phyloP scores from a whole-genome alignment of 2,329 filamentous ascomycete species.

The Mariannaea elegans region DNA sequence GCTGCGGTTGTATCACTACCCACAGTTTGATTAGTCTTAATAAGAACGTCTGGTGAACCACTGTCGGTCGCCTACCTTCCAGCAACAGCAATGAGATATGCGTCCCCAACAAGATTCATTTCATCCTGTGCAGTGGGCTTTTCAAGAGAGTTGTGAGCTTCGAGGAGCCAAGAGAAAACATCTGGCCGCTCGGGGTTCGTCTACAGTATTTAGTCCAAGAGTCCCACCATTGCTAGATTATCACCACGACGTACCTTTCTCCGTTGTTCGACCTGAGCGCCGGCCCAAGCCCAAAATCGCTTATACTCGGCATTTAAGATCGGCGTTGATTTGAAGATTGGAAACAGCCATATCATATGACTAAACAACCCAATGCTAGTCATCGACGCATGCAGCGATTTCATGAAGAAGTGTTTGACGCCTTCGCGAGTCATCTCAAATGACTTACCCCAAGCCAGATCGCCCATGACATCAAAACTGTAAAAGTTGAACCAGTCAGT shows the following conservation, averaged over 20 bases:
- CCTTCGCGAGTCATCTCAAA: conserved; percentile 47
- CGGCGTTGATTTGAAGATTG: conserved; percentile 20
- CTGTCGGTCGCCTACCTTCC: conserved; percentile 19
- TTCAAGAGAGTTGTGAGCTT: conserved; percentile 29
- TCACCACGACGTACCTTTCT: too few species aligned
- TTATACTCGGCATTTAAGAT: conserved; percentile 8
- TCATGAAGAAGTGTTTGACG: conserved; percentile 40
- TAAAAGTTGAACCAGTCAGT: conserved; percentile 46
- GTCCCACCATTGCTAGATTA: too few species aligned
- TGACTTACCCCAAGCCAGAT: conserved; percentile 49
- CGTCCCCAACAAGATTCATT: conserved; percentile 19
- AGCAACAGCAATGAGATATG: conserved; percentile 15
- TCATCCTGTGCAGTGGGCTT: conserved; percentile 10
- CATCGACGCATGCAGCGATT: conserved; percentile 36
- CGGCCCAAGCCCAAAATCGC: conserved; percentile 22
- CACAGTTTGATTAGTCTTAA: neutral
- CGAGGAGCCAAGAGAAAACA: conserved; percentile 45
- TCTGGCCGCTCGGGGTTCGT: conserved; percentile 37
- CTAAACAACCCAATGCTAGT: conserved; percentile 33
- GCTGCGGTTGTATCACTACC: conserved; percentile 29
- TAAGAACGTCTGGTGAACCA: neutral
- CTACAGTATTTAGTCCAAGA: neutral
- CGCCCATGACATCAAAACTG: conserved; percentile 51
- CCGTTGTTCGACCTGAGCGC: conserved; percentile 21
- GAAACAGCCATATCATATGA: conserved; percentile 28